phyloP scores from a whole-genome alignment of 192 early-diverging fungal species.

The Entomortierella beljakovae region DNA sequence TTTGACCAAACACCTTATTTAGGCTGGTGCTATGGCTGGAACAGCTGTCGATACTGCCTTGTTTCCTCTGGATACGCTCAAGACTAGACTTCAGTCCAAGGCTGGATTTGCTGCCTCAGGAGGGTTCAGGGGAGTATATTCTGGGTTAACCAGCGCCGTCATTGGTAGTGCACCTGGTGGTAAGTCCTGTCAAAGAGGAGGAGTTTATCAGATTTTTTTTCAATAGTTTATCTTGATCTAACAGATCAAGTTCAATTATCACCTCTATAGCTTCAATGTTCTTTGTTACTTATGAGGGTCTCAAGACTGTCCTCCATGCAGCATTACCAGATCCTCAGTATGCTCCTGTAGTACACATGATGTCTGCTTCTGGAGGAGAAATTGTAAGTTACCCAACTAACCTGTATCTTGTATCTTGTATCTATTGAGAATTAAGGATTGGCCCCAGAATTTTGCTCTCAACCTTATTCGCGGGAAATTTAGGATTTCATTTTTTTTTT shows the following conservation, averaged over 20 bases:
- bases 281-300: slow-evolving; percentile 92
- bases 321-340: slow-evolving; percentile 58
- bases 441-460: neutral
- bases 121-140: slow-evolving; percentile 91
- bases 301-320: slow-evolving; percentile 67
- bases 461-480: slow-evolving; percentile 12
- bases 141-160: slow-evolving; percentile 90
- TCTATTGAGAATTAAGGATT: neutral
- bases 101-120: slow-evolving; percentile 87
- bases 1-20: neutral
- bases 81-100: slow-evolving; percentile 92
- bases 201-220: neutral
- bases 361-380: slow-evolving; percentile 90
- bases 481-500: neutral
- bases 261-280: slow-evolving; percentile 88
- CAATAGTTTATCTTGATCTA: no score
- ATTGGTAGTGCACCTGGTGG: slow-evolving; percentile 93
- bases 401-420: no score
- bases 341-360: slow-evolving; percentile 84
- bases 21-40: slow-evolving; percentile 91
- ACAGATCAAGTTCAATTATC: no score
- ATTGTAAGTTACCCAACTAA: slow-evolving; percentile 73
- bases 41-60: slow-evolving; percentile 93
- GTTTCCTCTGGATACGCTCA: slow-evolving; percentile 97
- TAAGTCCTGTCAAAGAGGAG: slow-evolving; percentile 20